phyloP scores from a whole-genome alignment of 495 filamentous ascomycete species.

The Neurospora pannonica region DNA sequence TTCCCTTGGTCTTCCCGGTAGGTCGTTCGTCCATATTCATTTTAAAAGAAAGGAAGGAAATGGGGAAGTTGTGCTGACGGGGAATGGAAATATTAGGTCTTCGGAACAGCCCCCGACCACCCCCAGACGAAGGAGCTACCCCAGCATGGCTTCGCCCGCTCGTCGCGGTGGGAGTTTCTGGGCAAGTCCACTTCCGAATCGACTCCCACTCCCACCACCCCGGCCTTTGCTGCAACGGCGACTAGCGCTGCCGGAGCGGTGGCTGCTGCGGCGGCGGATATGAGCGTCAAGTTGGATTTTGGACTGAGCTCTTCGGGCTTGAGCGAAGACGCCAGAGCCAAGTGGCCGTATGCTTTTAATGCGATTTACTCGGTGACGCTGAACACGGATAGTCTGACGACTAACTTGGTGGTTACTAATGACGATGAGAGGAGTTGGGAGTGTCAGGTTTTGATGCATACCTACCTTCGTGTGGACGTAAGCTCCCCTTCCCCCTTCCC shows the following conservation, averaged over 20 bases:
- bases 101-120: conserved; percentile 70
- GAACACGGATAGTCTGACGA: conserved; percentile 61
- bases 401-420: conserved; percentile 80
- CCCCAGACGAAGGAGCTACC: conserved; percentile 64
- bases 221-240: not conserved
- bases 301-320: conserved; percentile 56
- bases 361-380: conserved; percentile 90
- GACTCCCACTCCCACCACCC: conserved; percentile 2
- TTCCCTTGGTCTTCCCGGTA: conserved; percentile 94
- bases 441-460: conserved; percentile 87
- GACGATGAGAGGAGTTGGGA: conserved; percentile 72
- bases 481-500: not conserved
- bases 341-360: conserved; percentile 78
- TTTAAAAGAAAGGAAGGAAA: not conserved
- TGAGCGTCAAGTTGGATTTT: conserved; percentile 85
- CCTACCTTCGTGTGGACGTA: conserved; percentile 75
- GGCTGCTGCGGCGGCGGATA: conserved; percentile 37
- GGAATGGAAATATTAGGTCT: conserved; percentile 49
- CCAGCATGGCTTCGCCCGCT: conserved; percentile 95
- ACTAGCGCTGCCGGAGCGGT: not conserved
- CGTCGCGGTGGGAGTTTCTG: conserved; percentile 67
- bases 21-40: conserved; percentile 17
- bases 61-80: not conserved
- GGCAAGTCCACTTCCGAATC: conserved; percentile 56
- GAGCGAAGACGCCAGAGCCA: conserved; percentile 53